phyloP scores from a whole-genome alignment of 805 yeast genomes.

The Ogataea thermomethanolica region DNA sequence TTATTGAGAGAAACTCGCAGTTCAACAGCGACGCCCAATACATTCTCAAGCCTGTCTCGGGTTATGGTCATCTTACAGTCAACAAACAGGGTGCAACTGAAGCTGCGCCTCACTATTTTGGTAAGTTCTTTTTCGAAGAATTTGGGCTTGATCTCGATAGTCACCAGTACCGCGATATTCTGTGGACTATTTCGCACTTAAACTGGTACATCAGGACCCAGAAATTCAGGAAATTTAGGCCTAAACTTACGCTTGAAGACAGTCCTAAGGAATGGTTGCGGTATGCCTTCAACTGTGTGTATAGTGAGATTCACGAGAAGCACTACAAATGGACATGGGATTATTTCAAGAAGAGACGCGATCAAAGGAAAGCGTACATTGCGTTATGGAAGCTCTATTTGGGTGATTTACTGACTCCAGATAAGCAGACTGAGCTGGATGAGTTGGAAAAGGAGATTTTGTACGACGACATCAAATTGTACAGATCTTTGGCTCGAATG shows the following conservation, averaged over 20 bases:
- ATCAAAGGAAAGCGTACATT: conserved; percentile 66
- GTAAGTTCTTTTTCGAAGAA: conserved; percentile 80
- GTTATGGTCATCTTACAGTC: conserved; percentile 75
- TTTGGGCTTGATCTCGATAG: conserved; percentile 84
- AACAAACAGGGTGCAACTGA: conserved; percentile 77
- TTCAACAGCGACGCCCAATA: conserved; percentile 42
- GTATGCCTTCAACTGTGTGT: conserved; percentile 75
- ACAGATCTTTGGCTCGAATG: conserved; percentile 72
- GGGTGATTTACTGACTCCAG: conserved; percentile 30
- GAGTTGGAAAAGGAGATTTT: conserved; percentile 56
- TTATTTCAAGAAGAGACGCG: conserved; percentile 63
- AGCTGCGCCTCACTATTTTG: conserved; percentile 60
- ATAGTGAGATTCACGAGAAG: conserved; percentile 75
- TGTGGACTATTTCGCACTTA: conserved; percentile 77
- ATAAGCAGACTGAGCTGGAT: conserved; percentile 39
- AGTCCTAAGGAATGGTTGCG: conserved; percentile 78
- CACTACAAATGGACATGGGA: conserved; percentile 90
- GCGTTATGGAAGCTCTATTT: conserved; percentile 61
- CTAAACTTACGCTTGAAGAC: conserved; percentile 49
- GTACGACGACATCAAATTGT: conserved; percentile 80
- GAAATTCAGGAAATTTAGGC: conserved; percentile 69
- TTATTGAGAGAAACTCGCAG: conserved; percentile 35
- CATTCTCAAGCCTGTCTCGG: conserved; percentile 82
- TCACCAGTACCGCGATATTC: conserved; percentile 74
- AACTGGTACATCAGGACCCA: conserved; percentile 75